Evolutionary conservation across 2,329 filamentous ascomycete species (phyloP).

Genomic region (Xenosphaeropsis pyriputrescens): DNA sequence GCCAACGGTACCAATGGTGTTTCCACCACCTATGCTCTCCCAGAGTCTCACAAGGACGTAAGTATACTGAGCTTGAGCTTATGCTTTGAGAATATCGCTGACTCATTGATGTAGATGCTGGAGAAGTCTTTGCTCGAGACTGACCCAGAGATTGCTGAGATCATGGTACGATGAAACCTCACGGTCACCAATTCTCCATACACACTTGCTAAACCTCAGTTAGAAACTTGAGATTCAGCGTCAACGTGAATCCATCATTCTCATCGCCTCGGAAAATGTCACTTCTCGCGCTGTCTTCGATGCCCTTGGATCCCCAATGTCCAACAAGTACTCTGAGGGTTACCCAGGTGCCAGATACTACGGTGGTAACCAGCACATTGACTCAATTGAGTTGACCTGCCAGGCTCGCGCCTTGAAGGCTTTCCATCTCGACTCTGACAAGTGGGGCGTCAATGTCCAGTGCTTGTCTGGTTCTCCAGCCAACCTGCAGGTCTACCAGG

Average conservation of each 20-base stretch:
- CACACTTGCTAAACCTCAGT: conserved; percentile 2
- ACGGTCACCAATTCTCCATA: conserved; percentile 15
- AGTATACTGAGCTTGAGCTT: conserved; percentile 8
- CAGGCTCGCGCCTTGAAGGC: conserved; percentile 85
- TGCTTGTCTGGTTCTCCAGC: conserved; percentile 84
- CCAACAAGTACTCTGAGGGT: conserved; percentile 99
- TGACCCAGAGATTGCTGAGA: conserved; percentile 87
- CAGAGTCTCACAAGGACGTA: conserved; percentile 51
- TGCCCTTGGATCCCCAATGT: conserved; percentile 86
- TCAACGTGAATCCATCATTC: conserved; percentile 94
- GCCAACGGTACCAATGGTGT: conserved; percentile 4
- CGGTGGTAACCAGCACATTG: conserved; percentile 97
- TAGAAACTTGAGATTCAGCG: conserved; percentile 89
- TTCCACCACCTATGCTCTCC: conserved; percentile 39
- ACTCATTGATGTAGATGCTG: conserved; percentile 56
- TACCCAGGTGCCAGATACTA: conserved; percentile 98
- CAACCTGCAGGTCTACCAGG: conserved; percentile 97
- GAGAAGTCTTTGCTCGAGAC: conserved; percentile 85
- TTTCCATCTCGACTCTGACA: conserved; percentile 71
- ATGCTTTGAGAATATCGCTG: conserved; percentile 8
- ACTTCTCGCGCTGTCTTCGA: conserved; percentile 97
- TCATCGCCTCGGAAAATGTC: conserved; percentile 99
- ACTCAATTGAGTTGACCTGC: conserved; percentile 89
- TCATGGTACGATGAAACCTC: conserved; percentile 60
- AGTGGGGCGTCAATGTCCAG: conserved; percentile 99